Evolutionary conservation across 345 rosid genomes (phyloP).

Genomic region (Reutealis trisperma): DNA sequence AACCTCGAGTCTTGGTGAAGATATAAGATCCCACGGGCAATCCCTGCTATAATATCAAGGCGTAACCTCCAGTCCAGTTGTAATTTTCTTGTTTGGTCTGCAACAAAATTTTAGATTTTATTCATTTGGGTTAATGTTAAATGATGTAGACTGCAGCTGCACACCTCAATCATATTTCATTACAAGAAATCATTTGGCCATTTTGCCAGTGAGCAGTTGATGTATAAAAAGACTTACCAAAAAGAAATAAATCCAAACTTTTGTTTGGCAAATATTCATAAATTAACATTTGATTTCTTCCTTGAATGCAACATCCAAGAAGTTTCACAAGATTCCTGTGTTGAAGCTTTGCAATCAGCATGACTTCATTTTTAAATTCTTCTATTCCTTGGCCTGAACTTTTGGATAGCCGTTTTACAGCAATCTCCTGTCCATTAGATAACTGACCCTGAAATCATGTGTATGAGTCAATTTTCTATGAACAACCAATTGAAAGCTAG

Average conservation of each 20-base stretch:
- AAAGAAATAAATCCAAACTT: conserved; percentile 22
- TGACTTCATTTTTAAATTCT: conserved; percentile 12
- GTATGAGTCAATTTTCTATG: neutral
- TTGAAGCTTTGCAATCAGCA: conserved; percentile 11
- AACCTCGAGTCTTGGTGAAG: conserved; percentile 9
- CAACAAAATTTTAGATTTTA: neutral
- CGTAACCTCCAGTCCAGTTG: neutral
- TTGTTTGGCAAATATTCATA: conserved; percentile 20
- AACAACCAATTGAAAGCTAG: neutral
- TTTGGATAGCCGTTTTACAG: neutral
- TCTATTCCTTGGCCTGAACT: conserved; percentile 7
- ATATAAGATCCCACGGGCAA: conserved; percentile 4
- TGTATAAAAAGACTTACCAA: neutral
- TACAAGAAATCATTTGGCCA: too few species aligned
- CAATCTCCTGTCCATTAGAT: neutral
- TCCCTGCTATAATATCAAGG: neutral
- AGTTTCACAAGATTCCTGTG: conserved; percentile 12
- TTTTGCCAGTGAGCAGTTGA: neutral
- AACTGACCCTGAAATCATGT: conserved; percentile 1
- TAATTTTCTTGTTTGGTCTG: neutral
- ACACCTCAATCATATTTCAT: neutral
- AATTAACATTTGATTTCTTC: neutral
- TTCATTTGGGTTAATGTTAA: neutral
- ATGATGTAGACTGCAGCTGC: neutral
- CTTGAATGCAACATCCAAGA: conserved; percentile 7